phyloP scores from a whole-genome alignment of 331 rosid genomes.

The Cydonia oblonga region DNA sequence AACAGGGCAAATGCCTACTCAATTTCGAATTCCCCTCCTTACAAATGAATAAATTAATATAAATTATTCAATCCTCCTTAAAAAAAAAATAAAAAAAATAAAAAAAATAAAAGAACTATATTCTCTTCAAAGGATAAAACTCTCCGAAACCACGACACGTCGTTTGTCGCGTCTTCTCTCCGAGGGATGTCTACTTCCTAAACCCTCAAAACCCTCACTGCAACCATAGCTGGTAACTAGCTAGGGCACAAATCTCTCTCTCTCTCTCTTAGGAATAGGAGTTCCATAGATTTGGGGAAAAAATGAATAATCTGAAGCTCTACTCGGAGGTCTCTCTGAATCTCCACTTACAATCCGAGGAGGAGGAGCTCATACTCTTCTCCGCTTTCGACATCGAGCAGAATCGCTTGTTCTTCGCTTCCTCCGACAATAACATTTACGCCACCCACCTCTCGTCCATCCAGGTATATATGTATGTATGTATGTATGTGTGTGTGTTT shows the following conservation, averaged over 20 bases:
- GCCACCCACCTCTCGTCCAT: conserved; percentile 56
- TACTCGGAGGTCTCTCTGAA: conserved; percentile 45
- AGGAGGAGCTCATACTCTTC: conserved; percentile 45
- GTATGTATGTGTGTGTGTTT: background rate
- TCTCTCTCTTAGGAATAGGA: background rate
- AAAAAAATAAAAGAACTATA: too few relatives aligned
- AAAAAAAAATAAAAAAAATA: too few relatives aligned
- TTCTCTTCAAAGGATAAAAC: background rate
- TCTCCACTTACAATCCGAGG: conserved; percentile 37
- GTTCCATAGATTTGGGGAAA: background rate
- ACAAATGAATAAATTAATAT: too few relatives aligned
- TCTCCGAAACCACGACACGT: background rate
- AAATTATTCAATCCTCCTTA: too few relatives aligned
- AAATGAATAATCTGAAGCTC: conserved; percentile 76
- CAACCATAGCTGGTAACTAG: background rate
- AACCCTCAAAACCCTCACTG: background rate
- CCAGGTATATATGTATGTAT: conserved; percentile 24
- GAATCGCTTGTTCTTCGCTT: conserved; percentile 79
- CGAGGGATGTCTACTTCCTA: background rate
- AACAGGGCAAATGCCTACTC: too few relatives aligned
- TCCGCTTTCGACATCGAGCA: conserved; percentile 75
- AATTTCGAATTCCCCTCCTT: too few relatives aligned
- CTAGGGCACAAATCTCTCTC: background rate
- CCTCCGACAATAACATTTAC: conserved; percentile 59
- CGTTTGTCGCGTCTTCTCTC: background rate